These are phyloP conservation scores for Pseudozyma tsukubaensis DNA, from an alignment of 1,284 basidiomycete genomes.

Conservation along the genomic window DNA sequence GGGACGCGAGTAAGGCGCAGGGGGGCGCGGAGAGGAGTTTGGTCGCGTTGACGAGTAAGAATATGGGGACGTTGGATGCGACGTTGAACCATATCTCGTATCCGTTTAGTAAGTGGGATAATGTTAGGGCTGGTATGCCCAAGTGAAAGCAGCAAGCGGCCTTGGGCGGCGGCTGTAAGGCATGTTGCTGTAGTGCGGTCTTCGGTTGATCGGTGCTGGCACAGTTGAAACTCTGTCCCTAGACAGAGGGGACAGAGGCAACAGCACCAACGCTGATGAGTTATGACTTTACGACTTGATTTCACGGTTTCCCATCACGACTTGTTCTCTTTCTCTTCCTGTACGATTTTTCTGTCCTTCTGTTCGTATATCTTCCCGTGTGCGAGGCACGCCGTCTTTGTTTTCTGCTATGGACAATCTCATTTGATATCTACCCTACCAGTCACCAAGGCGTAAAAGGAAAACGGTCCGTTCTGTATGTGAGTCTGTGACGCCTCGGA, in stretches of 20 bases:
- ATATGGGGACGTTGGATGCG: constrained; percentile 69
- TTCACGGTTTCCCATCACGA: too few species aligned
- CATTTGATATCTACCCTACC: constrained; percentile 3
- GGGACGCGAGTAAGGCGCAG: constrained; percentile 60
- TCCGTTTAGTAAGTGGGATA: constrained; percentile 71
- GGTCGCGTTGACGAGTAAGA: constrained; percentile 33
- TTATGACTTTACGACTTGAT: too few species aligned
- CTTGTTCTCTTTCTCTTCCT: too few species aligned
- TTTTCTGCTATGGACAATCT: constrained; percentile 24
- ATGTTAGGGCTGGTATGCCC: constrained; percentile 54
- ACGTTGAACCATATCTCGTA: constrained; percentile 77
- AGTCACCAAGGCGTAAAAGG: too few species aligned
- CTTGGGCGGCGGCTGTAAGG: too few species aligned
- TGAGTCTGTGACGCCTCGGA: too few species aligned
- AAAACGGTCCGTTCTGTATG: background rate
- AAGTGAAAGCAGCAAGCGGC: too few species aligned
- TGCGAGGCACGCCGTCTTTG: background rate
- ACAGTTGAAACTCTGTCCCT: too few species aligned
- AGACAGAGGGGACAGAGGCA: too few species aligned
- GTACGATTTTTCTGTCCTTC: constrained; percentile 2
- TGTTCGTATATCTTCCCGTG: background rate
- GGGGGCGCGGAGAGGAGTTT: constrained; percentile 51
- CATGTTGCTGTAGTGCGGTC: background rate
- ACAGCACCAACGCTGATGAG: too few species aligned
- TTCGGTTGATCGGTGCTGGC: too few species aligned